Conservation (phyloP, 2,329 filamentous ascomycete species). For the Thielaviopsis punctulata region DNA sequence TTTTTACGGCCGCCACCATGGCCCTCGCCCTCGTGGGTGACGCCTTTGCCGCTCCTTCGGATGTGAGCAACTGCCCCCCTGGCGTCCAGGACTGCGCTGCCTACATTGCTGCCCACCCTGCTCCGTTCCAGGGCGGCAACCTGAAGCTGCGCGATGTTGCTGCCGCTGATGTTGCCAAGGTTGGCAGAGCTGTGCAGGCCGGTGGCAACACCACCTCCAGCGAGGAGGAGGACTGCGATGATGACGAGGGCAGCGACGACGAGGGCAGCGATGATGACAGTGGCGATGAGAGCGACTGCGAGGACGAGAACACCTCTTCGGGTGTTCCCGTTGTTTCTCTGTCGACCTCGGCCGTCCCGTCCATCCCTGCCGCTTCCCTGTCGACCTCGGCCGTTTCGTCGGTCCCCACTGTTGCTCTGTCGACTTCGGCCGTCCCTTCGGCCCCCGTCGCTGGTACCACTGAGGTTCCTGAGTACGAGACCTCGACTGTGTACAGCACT, state of each 20-base stretch:
- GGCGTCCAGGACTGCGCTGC: background rate
- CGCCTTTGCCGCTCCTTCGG: background rate
- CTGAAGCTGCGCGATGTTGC: background rate
- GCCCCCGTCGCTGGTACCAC: background rate
- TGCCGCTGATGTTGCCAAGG: background rate
- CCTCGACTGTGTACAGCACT: conserved; percentile 1
- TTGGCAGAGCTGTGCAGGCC: background rate
- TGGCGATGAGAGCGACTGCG: conserved; percentile 6
- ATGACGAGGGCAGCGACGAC: background rate
- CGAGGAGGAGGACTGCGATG: background rate
- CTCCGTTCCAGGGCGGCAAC: background rate
- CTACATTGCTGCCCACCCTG: background rate
- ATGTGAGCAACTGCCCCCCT: background rate
- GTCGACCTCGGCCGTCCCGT: background rate
- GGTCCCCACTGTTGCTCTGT: background rate
- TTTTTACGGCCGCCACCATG: conserved; percentile 1
- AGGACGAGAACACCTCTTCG: background rate
- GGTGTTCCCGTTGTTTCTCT: background rate
- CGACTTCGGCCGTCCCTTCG: background rate
- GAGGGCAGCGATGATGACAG: background rate
- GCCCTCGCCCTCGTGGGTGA: conserved; percentile 1
- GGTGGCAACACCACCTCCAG: background rate
- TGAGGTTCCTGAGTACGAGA: background rate
- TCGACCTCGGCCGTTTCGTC: no score
- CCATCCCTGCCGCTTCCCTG: background rate